Evolutionary conservation across 169 alveolate genomes (phyloP).

Genomic region (Plasmodium coatneyi): DNA sequence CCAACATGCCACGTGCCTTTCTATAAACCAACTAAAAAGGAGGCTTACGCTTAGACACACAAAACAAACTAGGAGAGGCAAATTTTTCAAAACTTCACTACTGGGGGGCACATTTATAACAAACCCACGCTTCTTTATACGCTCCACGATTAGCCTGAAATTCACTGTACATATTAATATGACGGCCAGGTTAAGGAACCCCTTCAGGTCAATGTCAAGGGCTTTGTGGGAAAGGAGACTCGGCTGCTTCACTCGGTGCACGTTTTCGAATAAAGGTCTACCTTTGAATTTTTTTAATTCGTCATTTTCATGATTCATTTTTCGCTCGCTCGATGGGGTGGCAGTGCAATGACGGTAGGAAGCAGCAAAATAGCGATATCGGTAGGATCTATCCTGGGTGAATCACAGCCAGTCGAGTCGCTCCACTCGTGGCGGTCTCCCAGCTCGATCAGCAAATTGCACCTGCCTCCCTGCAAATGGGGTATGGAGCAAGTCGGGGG

Average conservation of each 20-base stretch:
- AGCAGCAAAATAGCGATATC: background rate
- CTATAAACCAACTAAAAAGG: slow-evolving; percentile 86
- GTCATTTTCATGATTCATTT: slow-evolving; percentile 36
- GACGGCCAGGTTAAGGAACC: slow-evolving; percentile 89
- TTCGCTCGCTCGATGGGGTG: background rate
- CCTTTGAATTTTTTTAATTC: slow-evolving; percentile 22
- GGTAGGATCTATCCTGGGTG: background rate
- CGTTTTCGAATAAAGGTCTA: slow-evolving; percentile 86
- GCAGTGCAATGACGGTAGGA: background rate
- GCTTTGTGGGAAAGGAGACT: slow-evolving; percentile 84
- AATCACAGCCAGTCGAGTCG: background rate
- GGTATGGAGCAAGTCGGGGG: background rate
- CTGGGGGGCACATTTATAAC: slow-evolving; percentile 81
- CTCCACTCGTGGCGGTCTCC: background rate
- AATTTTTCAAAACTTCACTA: slow-evolving; percentile 70
- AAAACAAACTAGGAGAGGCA: slow-evolving; percentile 40
- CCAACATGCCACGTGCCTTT: slow-evolving; percentile 81
- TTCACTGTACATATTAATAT: slow-evolving; percentile 89
- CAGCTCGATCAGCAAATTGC: background rate
- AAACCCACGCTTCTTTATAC: slow-evolving; percentile 90
- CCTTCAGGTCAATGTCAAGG: slow-evolving; percentile 85
- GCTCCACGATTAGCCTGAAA: slow-evolving; percentile 89
- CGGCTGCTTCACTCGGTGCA: slow-evolving; percentile 81
- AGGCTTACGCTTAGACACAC: slow-evolving; percentile 80
- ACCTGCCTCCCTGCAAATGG: background rate